These are phyloP conservation scores for Saccharomycopsis hybrid DNA, from an alignment of 1,139 yeast genomes.

Conservation along the genomic window DNA sequence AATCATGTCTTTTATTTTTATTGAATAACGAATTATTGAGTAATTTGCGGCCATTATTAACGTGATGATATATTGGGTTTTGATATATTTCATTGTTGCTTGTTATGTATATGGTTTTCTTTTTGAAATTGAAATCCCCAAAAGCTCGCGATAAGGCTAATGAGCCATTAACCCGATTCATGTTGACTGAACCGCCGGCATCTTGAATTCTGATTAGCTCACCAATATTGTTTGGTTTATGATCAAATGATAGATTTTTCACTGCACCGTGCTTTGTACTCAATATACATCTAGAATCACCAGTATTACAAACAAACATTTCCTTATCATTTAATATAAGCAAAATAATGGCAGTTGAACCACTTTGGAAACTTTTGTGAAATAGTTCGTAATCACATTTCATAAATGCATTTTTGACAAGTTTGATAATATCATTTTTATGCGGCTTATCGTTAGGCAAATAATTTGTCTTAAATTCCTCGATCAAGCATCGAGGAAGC, in stretches of 20 bases:
- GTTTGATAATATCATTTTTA: slow-evolving; percentile 17
- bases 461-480: slow-evolving; percentile 26
- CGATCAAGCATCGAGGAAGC: slow-evolving; percentile 34
- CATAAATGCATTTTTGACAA: slow-evolving; percentile 51
- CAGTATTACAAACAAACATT: slow-evolving; percentile 59
- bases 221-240: slow-evolving; percentile 71
- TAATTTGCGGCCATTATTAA: not conserved
- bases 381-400: slow-evolving; percentile 50
- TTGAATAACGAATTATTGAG: slow-evolving; percentile 1
- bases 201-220: slow-evolving; percentile 68
- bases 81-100: slow-evolving; percentile 22
- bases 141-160: slow-evolving; percentile 70
- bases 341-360: slow-evolving; percentile 62
- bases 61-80: not conserved
- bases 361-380: slow-evolving; percentile 45
- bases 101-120: slow-evolving; percentile 36
- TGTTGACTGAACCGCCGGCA: slow-evolving; percentile 64
- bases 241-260: slow-evolving; percentile 66
- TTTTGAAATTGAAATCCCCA: slow-evolving; percentile 66
- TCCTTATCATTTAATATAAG: slow-evolving; percentile 41
- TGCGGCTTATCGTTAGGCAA: slow-evolving; percentile 10
- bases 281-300: slow-evolving; percentile 66
- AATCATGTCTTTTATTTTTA: slow-evolving; percentile 1
- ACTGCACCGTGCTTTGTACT: slow-evolving; percentile 45
- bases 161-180: slow-evolving; percentile 67